phyloP scores from a whole-genome alignment of 2,329 filamentous ascomycete species.

The Penicillium sp. region DNA sequence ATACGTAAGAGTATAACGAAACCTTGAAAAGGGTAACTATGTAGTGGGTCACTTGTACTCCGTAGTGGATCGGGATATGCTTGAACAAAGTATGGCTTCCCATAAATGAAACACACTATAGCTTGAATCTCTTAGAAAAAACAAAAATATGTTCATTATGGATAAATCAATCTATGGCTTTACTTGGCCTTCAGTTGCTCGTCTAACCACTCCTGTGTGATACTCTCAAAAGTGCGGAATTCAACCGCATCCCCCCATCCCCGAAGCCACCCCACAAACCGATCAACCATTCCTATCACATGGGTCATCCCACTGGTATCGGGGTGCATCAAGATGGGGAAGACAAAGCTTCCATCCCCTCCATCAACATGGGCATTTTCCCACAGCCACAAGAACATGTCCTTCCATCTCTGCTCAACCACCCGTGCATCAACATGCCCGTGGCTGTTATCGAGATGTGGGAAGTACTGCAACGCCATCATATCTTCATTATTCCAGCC shows the following conservation, averaged over 20 bases:
- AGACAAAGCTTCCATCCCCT: background rate
- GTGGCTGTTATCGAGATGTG: conserved; percentile 16
- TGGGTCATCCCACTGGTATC: background rate
- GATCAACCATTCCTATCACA: background rate
- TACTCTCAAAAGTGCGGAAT: background rate
- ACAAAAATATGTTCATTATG: background rate
- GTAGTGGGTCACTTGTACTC: background rate
- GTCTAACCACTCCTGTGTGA: background rate
- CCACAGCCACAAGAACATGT: conserved; percentile 55
- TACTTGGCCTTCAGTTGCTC: background rate
- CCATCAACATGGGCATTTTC: conserved; percentile 29
- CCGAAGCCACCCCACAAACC: background rate
- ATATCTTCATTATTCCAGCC: background rate
- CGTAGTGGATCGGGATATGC: background rate
- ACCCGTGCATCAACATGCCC: conserved; percentile 57
- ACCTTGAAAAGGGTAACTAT: background rate
- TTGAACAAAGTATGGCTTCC: background rate
- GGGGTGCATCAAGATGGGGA: background rate
- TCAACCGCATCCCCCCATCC: background rate
- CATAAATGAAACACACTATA: background rate
- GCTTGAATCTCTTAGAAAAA: background rate
- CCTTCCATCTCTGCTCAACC: conserved; percentile 59
- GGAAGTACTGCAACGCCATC: background rate
- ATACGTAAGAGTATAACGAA: background rate
- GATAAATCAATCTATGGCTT: background rate